Base-by-base conservation (phyloP, 352 stramenopile genomes). In the Phytopythium kandeliae region DNA sequence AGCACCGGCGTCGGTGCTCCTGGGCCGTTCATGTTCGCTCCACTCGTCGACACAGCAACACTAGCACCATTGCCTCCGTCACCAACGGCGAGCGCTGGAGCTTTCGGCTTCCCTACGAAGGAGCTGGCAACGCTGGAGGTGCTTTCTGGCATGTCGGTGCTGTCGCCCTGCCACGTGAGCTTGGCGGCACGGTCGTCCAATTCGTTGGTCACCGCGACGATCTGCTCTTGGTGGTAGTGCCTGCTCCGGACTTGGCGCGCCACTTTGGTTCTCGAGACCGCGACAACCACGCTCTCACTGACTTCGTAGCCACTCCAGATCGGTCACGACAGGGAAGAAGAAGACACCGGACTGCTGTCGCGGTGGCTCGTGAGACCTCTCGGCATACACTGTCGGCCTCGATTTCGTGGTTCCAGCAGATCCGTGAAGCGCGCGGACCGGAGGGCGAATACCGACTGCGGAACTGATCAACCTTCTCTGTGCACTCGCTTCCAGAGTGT, bases 241-340 rank as follows among this genome's bases (percentile, higher is more conserved):
- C 54, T 70, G 54, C 63, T 69, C 54, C 63, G 63, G 59, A 71
- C 57, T 28, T 60, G 69, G 53, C 73, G 59, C 62, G 67, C 64
- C 69, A 78, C 65, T 44, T 68, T 79, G 58, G 54, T 37, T 56
- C 26, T 48, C 15, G 19, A 22, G 37, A 57, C 50, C 31, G n/a
- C 17, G 25, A 35, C 1, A 21, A 6, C 42, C 25, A 36, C 42
- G 25, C 42, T 25, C n/a, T n/a, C n/a, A n/a, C n/a, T n/a, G n/a
- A n/a, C n/a, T n/a, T n/a, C n/a, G n/a, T n/a, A n/a, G n/a, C n/a
- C n/a, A n/a, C n/a, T n/a, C n/a, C n/a, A n/a, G n/a, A n/a, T n/a
- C n/a, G n/a, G n/a, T n/a, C n/a, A n/a, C n/a, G n/a, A n/a, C n/a
- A n/a, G 4, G 28, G 26, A 10, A 35, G 26, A n/a, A 8, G 1